Evolutionary conservation across 139 green algal genomes (phyloP).

Genomic region (Asterochloris sp.): DNA sequence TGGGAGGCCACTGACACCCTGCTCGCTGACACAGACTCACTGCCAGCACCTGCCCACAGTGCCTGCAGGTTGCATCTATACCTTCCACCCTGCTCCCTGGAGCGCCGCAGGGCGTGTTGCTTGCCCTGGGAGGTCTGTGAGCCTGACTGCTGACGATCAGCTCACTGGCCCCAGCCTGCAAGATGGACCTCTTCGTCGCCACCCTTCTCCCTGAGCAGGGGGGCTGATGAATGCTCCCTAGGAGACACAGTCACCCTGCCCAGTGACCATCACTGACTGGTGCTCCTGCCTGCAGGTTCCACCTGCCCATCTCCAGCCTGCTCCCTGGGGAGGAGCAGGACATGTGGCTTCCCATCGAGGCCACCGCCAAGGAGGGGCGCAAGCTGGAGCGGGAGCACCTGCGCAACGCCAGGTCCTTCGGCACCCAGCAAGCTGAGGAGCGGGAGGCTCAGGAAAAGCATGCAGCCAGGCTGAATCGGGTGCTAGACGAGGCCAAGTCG

Average conservation of each 20-base stretch:
- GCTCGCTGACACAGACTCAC: no score
- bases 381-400: background rate
- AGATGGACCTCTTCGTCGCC: background rate
- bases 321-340: background rate
- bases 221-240: background rate
- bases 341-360: constrained; percentile 17
- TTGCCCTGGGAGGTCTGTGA: background rate
- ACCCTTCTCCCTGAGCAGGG: background rate
- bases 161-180: background rate
- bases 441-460: background rate
- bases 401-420: no score
- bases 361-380: constrained; percentile 8
- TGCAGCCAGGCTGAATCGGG: background rate
- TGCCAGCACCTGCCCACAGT: no score
- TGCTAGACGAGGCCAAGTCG: no score
- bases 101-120: no score
- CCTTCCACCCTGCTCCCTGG: no score
- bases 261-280: no score
- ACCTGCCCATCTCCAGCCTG: constrained; percentile 12
- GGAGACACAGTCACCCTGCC: background rate
- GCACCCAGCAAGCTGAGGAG: background rate
- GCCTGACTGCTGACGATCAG: background rate
- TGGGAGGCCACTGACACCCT: no score
- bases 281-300: constrained; percentile 1
- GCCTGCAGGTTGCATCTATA: no score